A percentile compares a stretch with the other conserved stretches of the same genome.
Evolutionary conservation across 2,329 filamentous ascomycete species (phyloP).

Genomic region (Monilinia vaccinii-corymbosi): DNA sequence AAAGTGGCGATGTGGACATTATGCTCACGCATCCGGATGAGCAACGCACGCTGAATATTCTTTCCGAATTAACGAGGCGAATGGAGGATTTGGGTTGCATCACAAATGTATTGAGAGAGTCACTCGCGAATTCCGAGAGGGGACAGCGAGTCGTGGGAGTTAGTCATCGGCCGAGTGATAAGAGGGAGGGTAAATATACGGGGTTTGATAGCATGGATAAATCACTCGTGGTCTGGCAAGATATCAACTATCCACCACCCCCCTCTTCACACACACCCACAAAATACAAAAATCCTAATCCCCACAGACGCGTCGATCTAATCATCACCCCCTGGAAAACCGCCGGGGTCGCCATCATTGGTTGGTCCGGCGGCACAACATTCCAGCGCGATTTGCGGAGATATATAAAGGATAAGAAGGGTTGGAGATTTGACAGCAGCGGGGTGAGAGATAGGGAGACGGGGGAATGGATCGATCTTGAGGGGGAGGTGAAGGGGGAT

Average conservation of each 20-base stretch:
- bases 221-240: conserved; percentile 85
- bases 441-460: conserved; percentile 75
- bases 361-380: conserved; percentile 83
- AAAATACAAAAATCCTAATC: conserved; percentile 53
- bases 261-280: conserved; percentile 20
- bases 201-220: conserved; percentile 82
- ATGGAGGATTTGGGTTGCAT: conserved; percentile 64
- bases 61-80: conserved; percentile 59
- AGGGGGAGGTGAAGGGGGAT: conserved; percentile 43
- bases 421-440: conserved; percentile 85
- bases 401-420: conserved; percentile 64
- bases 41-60: conserved; percentile 55
- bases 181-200: conserved; percentile 12
- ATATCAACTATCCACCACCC: conserved; percentile 43
- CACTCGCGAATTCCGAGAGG: conserved; percentile 60
- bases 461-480: conserved; percentile 49
- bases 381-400: conserved; percentile 79
- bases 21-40: conserved; percentile 73
- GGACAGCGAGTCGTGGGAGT: conserved; percentile 48
- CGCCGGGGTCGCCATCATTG: conserved; percentile 76
- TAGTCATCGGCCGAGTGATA: conserved; percentile 24
- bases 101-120: conserved; percentile 71
- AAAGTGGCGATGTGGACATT: conserved; percentile 76
- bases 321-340: conserved; percentile 85
- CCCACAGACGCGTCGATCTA: conserved; percentile 82